A percentile compares a stretch with the other conserved stretches of the same genome.
Evolutionary conservation across 2,329 filamentous ascomycete genomes (phyloP).

Genomic region (Pseudogymnoascus sp.): DNA sequence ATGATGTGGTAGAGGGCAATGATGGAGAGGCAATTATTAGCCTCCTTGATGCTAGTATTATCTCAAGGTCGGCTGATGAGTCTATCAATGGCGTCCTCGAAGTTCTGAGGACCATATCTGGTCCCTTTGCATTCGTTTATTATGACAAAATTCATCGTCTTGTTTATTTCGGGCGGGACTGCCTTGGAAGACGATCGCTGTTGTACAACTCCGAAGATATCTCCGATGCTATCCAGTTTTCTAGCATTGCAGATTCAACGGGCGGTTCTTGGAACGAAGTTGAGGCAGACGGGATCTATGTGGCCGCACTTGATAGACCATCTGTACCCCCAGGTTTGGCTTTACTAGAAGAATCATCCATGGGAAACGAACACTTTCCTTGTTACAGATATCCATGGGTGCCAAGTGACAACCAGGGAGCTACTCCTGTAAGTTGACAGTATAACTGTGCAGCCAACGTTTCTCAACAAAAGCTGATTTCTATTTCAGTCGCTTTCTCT

Average conservation of each 20-base stretch:
- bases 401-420: slow-evolving; percentile 5
- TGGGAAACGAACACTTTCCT: slow-evolving; percentile 8
- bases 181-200: slow-evolving; percentile 78
- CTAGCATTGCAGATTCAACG: slow-evolving; percentile 58
- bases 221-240: slow-evolving; percentile 48
- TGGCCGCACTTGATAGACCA: slow-evolving; percentile 18
- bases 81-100: slow-evolving; percentile 36
- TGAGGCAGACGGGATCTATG: slow-evolving; percentile 73
- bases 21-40: slow-evolving; percentile 67
- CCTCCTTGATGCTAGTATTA: slow-evolving; percentile 39
- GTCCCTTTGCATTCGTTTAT: slow-evolving; percentile 86
- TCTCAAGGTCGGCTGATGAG: slow-evolving; percentile 14
- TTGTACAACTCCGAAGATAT: slow-evolving; percentile 46
- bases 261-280: slow-evolving; percentile 65
- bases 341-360: slow-evolving; percentile 5
- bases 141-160: slow-evolving; percentile 55
- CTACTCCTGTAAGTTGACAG: slow-evolving; percentile 13
- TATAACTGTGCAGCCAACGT: slow-evolving; percentile 12
- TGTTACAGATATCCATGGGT: slow-evolving; percentile 10
- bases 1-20: slow-evolving; percentile 56
- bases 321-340: not conserved
- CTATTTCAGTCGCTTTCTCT: slow-evolving; percentile 15
- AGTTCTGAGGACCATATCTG: slow-evolving; percentile 56
- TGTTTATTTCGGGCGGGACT: slow-evolving; percentile 79
- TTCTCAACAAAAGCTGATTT: slow-evolving; percentile 2